These are phyloP conservation scores for Magnusiomyces suaveolens DNA, from an alignment of 1,139 yeast species.

Conservation along the genomic window DNA sequence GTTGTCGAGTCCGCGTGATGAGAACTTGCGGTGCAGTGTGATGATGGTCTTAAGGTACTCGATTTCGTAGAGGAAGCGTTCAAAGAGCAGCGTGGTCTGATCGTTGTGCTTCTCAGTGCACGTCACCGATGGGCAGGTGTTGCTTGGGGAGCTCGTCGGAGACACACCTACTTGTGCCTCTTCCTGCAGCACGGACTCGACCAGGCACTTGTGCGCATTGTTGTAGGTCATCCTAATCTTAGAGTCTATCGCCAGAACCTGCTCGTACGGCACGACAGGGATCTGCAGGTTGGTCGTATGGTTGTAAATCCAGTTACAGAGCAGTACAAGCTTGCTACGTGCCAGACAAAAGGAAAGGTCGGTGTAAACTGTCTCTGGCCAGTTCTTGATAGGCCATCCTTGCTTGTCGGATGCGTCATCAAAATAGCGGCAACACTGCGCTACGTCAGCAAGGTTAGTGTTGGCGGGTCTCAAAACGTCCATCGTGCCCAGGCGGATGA, in stretches of 20 bases:
- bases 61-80: slow-evolving; percentile 27
- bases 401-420: too few relatives aligned
- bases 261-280: slow-evolving; percentile 16
- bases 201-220: slow-evolving; percentile 20
- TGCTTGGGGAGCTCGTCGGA: too few relatives aligned
- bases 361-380: slow-evolving; percentile 16
- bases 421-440: neutral
- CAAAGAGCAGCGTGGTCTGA: slow-evolving; percentile 22
- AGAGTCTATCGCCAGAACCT: slow-evolving; percentile 22
- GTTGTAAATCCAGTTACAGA: neutral
- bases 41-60: slow-evolving; percentile 27
- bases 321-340: neutral
- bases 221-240: slow-evolving; percentile 21
- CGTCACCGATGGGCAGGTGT: too few relatives aligned
- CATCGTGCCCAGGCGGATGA: slow-evolving; percentile 22
- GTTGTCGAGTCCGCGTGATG: slow-evolving; percentile 21
- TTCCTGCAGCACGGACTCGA: slow-evolving; percentile 6
- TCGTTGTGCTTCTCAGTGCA: too few relatives aligned
- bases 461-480: slow-evolving; percentile 16
- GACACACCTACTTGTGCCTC: too few relatives aligned
- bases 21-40: slow-evolving; percentile 28
- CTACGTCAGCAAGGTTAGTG: neutral
- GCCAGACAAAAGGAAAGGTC: slow-evolving; percentile 19
- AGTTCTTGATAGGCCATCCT: neutral
- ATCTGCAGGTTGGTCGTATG: slow-evolving; percentile 2